A percentile compares a stretch with the other conserved stretches of the same genome.
phyloP scores from a whole-genome alignment of 306 rosid species.

The Trifolium subterraneum region DNA sequence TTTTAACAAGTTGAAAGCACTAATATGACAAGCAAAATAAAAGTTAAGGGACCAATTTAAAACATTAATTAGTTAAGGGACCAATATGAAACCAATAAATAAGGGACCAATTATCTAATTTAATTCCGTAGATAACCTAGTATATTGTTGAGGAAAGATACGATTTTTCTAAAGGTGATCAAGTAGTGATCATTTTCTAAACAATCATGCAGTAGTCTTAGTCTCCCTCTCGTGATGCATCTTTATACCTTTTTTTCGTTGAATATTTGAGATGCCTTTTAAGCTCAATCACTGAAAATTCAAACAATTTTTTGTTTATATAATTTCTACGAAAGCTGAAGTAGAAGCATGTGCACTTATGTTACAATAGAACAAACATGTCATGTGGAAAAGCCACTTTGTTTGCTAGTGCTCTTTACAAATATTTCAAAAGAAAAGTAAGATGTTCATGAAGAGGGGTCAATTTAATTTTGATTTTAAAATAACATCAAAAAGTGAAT shows the following conservation, averaged over 20 bases:
- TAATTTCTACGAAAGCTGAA: conserved; percentile 10
- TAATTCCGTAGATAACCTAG: too few relatives aligned
- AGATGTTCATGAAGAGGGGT: background rate
- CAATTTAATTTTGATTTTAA: too few relatives aligned
- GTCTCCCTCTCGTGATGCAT: conserved; percentile 18
- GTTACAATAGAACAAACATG: conserved; percentile 12
- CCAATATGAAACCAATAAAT: too few relatives aligned
- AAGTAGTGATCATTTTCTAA: conserved; percentile 19
- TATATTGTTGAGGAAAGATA: background rate
- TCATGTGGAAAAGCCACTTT: conserved; percentile 12
- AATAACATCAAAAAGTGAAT: too few relatives aligned
- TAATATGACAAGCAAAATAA: too few relatives aligned
- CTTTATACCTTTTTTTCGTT: conserved; percentile 3
- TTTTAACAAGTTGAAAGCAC: too few relatives aligned
- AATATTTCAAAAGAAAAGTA: background rate
- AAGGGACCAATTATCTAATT: too few relatives aligned
- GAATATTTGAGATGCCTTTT: conserved; percentile 30
- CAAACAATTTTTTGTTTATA: background rate
- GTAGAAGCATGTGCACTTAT: conserved; percentile 20
- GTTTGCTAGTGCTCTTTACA: background rate
- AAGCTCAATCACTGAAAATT: background rate
- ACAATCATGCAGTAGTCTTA: conserved; percentile 25
- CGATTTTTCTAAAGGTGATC: background rate
- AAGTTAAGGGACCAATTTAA: too few relatives aligned
- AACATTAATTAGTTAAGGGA: too few relatives aligned